Evolutionary conservation across 2,329 filamentous ascomycete genomes (phyloP), one percentile per base, ranked within the genome.

Genomic region (Trichophyton simii): DNA sequence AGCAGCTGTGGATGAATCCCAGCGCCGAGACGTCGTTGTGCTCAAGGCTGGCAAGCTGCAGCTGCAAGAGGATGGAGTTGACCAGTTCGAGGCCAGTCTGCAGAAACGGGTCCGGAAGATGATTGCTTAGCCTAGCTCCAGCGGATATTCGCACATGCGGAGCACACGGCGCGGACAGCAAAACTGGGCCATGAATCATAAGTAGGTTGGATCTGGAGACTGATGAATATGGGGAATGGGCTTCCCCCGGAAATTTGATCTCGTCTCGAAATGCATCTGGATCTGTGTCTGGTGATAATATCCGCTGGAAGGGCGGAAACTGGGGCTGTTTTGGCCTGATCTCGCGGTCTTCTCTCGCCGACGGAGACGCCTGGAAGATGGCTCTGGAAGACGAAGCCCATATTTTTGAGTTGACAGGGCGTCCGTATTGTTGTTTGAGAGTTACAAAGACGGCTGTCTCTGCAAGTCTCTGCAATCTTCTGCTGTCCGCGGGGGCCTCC

Each of bases 11-110:
- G 78, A 78, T 2, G 64, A 68, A 0, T 68, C 68, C 28, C 76
- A 82, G 55, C 77, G 82, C 61, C 76, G 85, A 22, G 70, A 77
- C 0, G 82, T 88, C 44, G 88, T 83, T 71, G 77, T 84, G 54
- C 68, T 89, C 52, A 83, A 80, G 59, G 75, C 73, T 1, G 85
- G 85, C 0, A 79, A 77, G 64, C 69, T 89, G 74, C 76, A 72
- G 28, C 72, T 77, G 55, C 73, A 88, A 66, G 74, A 80, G 59
- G 78, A 78, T 6, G 86, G 87, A 0, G 85, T 88, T 61, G 77
- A 81, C 54, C 80, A 84, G 68, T 89, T 89, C 71, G 86, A 87
- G 42, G 44, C 22, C 25, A 59, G 42, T n/a, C 58, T 59, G 8
- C 58, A 59, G 42, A 59, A 59, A 50, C 58, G 58, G 11, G 58